phyloP scores from a whole-genome alignment of 1,139 yeast species.

The Wickerhamomyces sp. region DNA sequence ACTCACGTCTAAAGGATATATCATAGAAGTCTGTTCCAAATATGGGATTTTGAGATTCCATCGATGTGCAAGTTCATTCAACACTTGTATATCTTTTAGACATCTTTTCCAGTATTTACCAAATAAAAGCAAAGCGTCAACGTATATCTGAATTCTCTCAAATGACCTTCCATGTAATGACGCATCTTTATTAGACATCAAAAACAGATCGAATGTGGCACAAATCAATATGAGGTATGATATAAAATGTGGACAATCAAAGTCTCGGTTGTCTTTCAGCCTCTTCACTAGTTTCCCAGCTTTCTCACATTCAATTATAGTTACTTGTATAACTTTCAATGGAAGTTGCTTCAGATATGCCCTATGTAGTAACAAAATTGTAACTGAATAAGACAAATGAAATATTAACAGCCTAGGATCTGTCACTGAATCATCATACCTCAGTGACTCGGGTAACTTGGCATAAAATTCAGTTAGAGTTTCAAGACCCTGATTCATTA shows the following conservation, averaged over 20 bases:
- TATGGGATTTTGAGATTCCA: conserved; percentile 21
- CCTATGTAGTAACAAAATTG: conserved; percentile 23
- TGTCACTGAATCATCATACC: conserved; percentile 3
- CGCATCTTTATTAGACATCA: conserved; percentile 22
- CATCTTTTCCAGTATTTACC: conserved; percentile 25
- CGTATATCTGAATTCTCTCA: conserved; percentile 17
- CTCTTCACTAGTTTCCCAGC: conserved; percentile 18
- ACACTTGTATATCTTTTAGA: conserved; percentile 22
- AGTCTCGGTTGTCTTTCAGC: conserved; percentile 8
- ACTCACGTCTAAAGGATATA: neutral
- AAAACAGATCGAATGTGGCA: conserved; percentile 27
- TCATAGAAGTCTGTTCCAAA: conserved; percentile 3
- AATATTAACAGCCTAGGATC: conserved; percentile 15
- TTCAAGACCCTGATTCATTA: conserved; percentile 18
- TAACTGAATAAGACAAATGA: conserved; percentile 21
- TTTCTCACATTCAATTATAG: conserved; percentile 18
- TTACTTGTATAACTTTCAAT: conserved; percentile 19
- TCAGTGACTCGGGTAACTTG: conserved; percentile 8
- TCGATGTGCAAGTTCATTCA: conserved; percentile 20
- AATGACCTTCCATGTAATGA: conserved; percentile 15
- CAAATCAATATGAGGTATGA: conserved; percentile 26
- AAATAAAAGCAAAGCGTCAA: conserved; percentile 20
- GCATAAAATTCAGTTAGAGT: conserved; percentile 10
- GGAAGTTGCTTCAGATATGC: conserved; percentile 26
- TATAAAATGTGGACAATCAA: conserved; percentile 24